Evolutionary conservation across 1,139 yeast species (phyloP), one percentile per base, ranked within the genome.

Genomic region (Debaryomyces singareniensis): DNA sequence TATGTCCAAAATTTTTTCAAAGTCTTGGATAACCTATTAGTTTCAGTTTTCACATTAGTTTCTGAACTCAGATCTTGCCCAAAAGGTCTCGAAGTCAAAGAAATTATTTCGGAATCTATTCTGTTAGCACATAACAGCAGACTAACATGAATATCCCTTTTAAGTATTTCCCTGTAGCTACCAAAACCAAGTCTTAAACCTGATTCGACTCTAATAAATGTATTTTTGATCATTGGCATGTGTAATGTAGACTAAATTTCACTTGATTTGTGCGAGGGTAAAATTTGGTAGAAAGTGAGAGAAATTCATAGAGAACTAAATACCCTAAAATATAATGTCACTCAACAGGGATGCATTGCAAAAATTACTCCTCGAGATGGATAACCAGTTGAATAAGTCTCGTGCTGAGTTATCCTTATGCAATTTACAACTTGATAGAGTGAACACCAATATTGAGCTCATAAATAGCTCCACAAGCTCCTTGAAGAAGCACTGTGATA

Each of bases 1-100:
- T 77, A 72, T 36, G 82, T 85, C 97, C 97, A 91, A 52, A 91
- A 89, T 53, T 78, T 78, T 30, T 75, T 67, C 32, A 83, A 58
- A 0, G 94, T 80, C 50, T 78, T 79, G 30, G 82, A 73, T 33
- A 82, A 61, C 43, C 83, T 64, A 51, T 83, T 84, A 4, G 94
- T 73, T 43, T 82, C 87, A 0, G 84, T 60, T 32, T 55, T 51
- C 25, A 62, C 44, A 44, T 78, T 79, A 35, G 68, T 60, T 40
- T 77, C 82, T 6, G 70, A 46, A 3, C 78, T 56, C 25, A 53
- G 54, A 39, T 66, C 74, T 22, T 48, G 45, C 15, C 71, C 68
- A 16, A 55, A 41, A 6, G 65, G 50, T 11, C 25, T 26, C 6
- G 43, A 15, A 3, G 36, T 16, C 4, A 36, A 33, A 3, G 38